phyloP scores from a whole-genome alignment of 2,329 filamentous ascomycete genomes.

The Microsporum canis region DNA sequence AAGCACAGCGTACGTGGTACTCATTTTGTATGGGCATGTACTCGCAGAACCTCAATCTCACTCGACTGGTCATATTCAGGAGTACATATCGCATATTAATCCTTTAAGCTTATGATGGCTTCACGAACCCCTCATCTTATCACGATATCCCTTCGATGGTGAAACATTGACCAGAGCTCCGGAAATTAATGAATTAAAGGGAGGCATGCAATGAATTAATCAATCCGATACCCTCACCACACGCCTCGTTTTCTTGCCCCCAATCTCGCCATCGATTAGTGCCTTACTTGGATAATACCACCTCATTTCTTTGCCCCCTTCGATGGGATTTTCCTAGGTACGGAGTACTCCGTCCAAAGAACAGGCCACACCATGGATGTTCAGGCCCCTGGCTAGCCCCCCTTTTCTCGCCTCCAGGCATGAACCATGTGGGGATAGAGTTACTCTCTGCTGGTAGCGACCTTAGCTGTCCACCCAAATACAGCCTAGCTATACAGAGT shows the following conservation, averaged over 20 bases:
- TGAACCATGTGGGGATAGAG: constrained; percentile 1
- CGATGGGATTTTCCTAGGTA: neutral
- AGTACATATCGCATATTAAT: neutral
- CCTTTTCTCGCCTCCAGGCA: neutral
- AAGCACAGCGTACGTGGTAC: neutral
- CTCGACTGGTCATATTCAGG: neutral
- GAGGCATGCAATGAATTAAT: neutral
- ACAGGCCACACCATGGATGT: neutral
- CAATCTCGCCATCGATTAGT: neutral
- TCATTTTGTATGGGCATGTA: neutral
- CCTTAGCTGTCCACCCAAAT: neutral
- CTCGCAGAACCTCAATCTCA: neutral
- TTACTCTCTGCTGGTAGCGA: neutral
- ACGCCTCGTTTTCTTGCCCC: neutral
- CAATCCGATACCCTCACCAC: neutral
- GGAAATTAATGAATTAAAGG: neutral
- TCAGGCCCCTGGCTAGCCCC: constrained; percentile 1
- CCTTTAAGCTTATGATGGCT: neutral
- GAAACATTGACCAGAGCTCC: neutral
- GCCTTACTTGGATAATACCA: neutral
- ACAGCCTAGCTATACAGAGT: neutral
- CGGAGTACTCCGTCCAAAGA: neutral
- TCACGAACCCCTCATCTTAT: neutral
- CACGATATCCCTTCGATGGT: neutral
- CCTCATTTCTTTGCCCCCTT: neutral